Base-by-base conservation (phyloP, 2,329 filamentous ascomycete genomes). In the Amauroascus verrucosus region DNA sequence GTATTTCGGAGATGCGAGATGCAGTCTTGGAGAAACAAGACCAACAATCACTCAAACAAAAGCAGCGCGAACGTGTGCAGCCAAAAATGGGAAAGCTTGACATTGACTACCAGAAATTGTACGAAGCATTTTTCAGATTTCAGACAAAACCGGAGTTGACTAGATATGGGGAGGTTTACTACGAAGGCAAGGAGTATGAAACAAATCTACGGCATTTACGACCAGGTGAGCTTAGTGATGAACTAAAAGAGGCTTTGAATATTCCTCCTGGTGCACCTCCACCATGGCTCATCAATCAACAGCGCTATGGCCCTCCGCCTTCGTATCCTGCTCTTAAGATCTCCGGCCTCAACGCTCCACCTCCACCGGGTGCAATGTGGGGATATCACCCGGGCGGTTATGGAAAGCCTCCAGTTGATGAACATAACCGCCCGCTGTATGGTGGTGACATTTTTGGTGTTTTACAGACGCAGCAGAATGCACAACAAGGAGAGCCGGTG, bases 111-210 rank as follows among this genome's bases (percentile, higher is more conserved):
- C 88, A 95, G 66, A 96, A 93, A 69, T 82, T 97, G 52, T 97
- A 97, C 72, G 93, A 97, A 67, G 93, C 93, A 3, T 98, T 98
- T 75, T 98, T 98, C 76, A 82, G 89, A 56, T 94, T 95, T 67
- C 93, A 98, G 72, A 95, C 88, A 38, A 98, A 98, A 71, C 93
- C 93, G 0, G 84, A 89, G 61, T 74, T 98, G 58, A 97, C 93
- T 30, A 81, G 90, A 41, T 98, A 95, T 62, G 93, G 93, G 38
- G 93, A 98, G 69, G 90, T 98, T n/a, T 98, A 98, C 70, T 97
- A 97, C 68, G 93, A 98, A 71, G 93, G 93, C 66, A 98, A 98
- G 69, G 93, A 98, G 67, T 93, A 88, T 65, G 93, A 98, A 71
- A 95, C 93, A 0, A 95, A 97, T 67, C 79, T 95, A 58, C 84